Evolutionary conservation across 2,329 filamentous ascomycete species (phyloP).

Genomic region (Colletotrichum sansevieriae): DNA sequence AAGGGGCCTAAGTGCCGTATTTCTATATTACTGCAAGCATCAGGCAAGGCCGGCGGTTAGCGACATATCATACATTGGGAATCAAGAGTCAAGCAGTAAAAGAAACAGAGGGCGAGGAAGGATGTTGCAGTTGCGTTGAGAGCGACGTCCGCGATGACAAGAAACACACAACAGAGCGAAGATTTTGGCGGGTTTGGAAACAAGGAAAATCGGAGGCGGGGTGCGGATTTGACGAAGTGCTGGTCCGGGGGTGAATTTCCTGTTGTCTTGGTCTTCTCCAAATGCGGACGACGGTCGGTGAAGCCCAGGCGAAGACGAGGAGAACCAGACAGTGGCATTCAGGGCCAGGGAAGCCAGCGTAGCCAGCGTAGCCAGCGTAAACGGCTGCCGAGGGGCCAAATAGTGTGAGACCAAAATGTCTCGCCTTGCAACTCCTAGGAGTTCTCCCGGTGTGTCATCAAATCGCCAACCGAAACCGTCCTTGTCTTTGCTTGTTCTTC

Average conservation of each 20-base stretch:
- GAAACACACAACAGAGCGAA: constrained; percentile 33
- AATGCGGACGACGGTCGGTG: constrained; percentile 33
- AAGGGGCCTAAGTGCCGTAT: constrained; percentile 46
- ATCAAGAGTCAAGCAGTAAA: background rate
- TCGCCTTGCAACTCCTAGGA: constrained; percentile 29
- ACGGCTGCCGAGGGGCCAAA: background rate
- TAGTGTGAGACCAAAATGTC: constrained; percentile 34
- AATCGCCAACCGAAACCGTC: constrained; percentile 32
- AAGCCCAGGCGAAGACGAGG: constrained; percentile 31
- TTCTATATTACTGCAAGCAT: constrained; percentile 52
- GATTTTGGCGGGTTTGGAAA: constrained; percentile 34
- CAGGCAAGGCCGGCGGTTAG: constrained; percentile 38
- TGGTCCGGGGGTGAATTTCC: constrained; percentile 27
- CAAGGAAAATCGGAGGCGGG: constrained; percentile 40
- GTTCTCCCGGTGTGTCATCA: constrained; percentile 18
- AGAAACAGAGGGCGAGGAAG: background rate
- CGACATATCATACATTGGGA: constrained; percentile 18
- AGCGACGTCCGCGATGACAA: constrained; percentile 23
- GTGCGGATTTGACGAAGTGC: constrained; percentile 38
- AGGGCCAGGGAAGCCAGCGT: background rate
- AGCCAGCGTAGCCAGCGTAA: background rate
- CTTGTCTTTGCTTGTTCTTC: constrained; percentile 27
- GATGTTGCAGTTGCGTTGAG: background rate
- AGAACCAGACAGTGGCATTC: constrained; percentile 5
- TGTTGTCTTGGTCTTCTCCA: constrained; percentile 31